Conservation (phyloP, 2,329 filamentous ascomycete genomes). For the Zalaria sp. region DNA sequence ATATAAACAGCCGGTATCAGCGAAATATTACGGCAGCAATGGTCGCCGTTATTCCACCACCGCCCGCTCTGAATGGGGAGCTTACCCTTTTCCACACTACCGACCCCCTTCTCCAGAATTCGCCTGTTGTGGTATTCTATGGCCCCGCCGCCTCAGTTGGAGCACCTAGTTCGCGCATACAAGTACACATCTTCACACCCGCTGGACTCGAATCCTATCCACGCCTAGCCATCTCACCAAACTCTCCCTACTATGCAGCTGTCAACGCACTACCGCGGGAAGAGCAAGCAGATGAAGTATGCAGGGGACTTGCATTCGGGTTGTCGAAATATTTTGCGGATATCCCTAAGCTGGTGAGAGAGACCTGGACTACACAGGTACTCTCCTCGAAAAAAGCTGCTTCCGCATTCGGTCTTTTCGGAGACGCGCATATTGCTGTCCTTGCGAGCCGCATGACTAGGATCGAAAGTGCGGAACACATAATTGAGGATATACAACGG, state of each 20-base stretch:
- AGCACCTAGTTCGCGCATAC: constrained; percentile 84
- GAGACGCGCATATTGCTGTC: constrained; percentile 85
- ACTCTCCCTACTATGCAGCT: constrained; percentile 77
- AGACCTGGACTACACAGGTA: constrained; percentile 44
- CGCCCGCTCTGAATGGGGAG: constrained; percentile 63
- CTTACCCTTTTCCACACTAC: constrained; percentile 80
- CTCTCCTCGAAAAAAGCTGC: constrained; percentile 42
- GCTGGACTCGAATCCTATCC: constrained; percentile 83
- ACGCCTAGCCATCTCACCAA: constrained; percentile 84
- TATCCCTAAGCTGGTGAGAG: constrained; percentile 63
- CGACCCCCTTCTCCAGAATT: constrained; percentile 68
- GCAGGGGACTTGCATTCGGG: constrained; percentile 79
- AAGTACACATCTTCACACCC: constrained; percentile 81
- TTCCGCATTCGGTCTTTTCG: constrained; percentile 58
- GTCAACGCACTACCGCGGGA: constrained; percentile 84
- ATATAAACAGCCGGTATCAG: not conserved
- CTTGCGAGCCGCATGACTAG: constrained; percentile 72
- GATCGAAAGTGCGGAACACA: constrained; percentile 61
- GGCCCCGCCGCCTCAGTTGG: constrained; percentile 64
- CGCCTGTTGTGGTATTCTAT: constrained; percentile 81
- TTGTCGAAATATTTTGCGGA: constrained; percentile 91
- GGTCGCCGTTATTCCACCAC: constrained; percentile 68
- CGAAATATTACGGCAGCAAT: constrained; percentile 36
- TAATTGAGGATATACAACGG: constrained; percentile 58
- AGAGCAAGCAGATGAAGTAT: constrained; percentile 89